Base-by-base conservation (phyloP, 148 eudicot genomes). In the Agrostemma githago region DNA sequence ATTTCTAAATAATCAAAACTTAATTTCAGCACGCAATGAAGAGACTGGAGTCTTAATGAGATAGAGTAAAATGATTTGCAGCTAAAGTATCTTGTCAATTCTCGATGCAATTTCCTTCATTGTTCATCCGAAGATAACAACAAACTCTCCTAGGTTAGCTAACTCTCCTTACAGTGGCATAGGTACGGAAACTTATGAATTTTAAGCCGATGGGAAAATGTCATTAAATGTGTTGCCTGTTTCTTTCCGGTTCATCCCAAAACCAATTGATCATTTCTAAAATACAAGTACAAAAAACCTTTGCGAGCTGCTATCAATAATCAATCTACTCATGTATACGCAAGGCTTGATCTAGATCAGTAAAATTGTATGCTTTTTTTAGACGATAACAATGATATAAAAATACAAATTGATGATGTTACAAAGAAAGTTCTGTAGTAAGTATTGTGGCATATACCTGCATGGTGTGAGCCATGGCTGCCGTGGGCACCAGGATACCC, bases 401-500 rank as follows among this genome's bases (percentile, higher is more conserved):
- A 10, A 8, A 48, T 48, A 48, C 54, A 8, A 48, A 48, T 0
- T 48, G 54, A 48, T 5, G 54, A 48, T 5, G 54, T 0, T 10
- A 48, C 8, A 48, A 9, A 48, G 54, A 12, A 48, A 48, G 54
- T 48, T 26, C 34, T 1, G 51, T 44, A 58, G 17, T n/a, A 59
- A 59, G 20, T 59, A 59, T 17, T 59, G 10, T 48, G 41, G 54
- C 43, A 54, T 11, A 15, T 84, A 88, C 92, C 92, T 78, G 78
- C 68, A 41, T 86, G 88, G 69, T 81, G 83, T 11, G 82, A 76
- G 21, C 70, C 70, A 76, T 66, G 57, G 71, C 70, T 59, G 40
- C 68, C 80, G 21, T 84, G 78, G 43, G 81, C 73, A 67, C 79
- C 82, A 12, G 87, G 84, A 63, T 66, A 66, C 43, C 71, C 71